These are phyloP conservation scores for Umbelopsis sp. DNA, from an alignment of 192 early-diverging fungal genomes.

Conservation along the genomic window DNA sequence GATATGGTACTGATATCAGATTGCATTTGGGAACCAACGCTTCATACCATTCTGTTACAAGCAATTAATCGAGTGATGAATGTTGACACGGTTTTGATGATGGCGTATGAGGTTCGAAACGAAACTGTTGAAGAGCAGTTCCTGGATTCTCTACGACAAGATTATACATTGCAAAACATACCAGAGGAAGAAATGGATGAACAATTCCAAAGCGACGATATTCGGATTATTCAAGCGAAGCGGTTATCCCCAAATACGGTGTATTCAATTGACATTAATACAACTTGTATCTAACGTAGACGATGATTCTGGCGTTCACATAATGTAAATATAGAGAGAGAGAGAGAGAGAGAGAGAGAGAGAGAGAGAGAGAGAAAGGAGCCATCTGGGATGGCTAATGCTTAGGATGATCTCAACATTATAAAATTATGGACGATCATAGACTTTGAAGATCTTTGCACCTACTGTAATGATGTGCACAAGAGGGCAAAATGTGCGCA, in stretches of 20 bases:
- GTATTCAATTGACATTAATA: too few relatives aligned
- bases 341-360: too few relatives aligned
- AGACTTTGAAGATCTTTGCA: too few relatives aligned
- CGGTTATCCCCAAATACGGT: not conserved
- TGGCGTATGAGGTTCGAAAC: constrained; percentile 1
- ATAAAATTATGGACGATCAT: too few relatives aligned
- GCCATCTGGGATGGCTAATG: too few relatives aligned
- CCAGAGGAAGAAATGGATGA: not conserved
- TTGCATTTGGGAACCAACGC: constrained; percentile 1
- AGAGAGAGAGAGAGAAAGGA: too few relatives aligned
- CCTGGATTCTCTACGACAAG: not conserved
- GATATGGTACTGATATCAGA: not conserved
- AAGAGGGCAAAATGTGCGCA: too few relatives aligned
- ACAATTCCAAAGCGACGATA: constrained; percentile 4
- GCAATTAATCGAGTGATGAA: not conserved
- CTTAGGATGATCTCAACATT: too few relatives aligned
- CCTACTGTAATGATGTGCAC: too few relatives aligned
- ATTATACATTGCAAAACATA: not conserved
- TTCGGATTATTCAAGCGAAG: not conserved
- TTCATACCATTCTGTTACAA: not conserved
- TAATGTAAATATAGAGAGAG: too few relatives aligned
- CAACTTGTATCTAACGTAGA: too few relatives aligned
- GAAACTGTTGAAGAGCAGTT: not conserved
- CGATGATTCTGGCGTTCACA: too few relatives aligned
- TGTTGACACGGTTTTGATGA: not conserved